Base-by-base conservation (phyloP, 2,329 filamentous ascomycete genomes). In the Scedosporium apiospermum region DNA sequence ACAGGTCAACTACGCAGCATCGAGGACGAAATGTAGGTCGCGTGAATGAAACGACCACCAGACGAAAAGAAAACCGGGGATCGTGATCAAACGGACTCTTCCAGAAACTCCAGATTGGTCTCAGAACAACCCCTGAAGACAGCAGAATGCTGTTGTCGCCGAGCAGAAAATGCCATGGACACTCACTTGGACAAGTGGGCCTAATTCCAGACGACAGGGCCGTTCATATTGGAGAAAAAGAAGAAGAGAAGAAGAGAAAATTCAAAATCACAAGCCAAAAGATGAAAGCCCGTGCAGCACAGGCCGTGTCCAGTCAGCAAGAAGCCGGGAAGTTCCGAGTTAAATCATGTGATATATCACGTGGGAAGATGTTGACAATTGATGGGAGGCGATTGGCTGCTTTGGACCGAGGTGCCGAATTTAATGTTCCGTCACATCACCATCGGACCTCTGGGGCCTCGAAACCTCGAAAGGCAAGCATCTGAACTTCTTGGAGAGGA, bases 21-120 rank as follows among this genome's bases (percentile, higher is more conserved):
- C 10, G 9, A 23, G n/a, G 12, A 7, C 10, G 10, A 38, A 38
- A 61, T 82, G 80, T 82, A 80, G 80, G 82, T 82, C 80, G 80
- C 79, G 69, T 76, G 76, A 80, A 81, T 82, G 80, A 82, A 82
- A 82, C 80, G 76, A 73, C 75, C 77, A 73, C 72, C 76, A 78
- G 79, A 82, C 75, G 73, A 77, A 72, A 69, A 42, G 66, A 64
- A 71, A 68, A 74, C 74, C 76, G 76, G 76, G 68, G 75, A 78
- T 74, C 78, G 80, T 78, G 80, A 82, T 82, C 82, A 82, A 82
- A 82, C 75, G 78, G 80, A 82, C 80, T 78, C 65, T 69, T 72
- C 70, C 21, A 21, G 18, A 49, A 18, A 69, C 71, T 65, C 65
- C 65, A 67, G 65, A 63, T 77, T 79, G 68, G 73, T 81, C 79